Conservation (phyloP, 495 filamentous ascomycete species). For the Podospora appendiculata region DNA sequence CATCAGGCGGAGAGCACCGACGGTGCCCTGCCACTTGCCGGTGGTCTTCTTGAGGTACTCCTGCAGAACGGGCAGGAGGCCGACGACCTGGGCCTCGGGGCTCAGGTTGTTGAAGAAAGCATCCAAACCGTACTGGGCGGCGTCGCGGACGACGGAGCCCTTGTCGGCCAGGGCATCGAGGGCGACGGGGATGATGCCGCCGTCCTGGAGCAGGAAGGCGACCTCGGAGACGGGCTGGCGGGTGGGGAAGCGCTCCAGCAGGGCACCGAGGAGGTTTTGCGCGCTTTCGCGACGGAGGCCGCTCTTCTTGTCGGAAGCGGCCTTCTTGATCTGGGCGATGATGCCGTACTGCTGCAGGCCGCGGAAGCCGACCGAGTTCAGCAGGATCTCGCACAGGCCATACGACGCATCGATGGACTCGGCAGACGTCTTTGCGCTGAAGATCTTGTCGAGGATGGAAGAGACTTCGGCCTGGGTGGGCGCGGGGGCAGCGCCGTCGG, state of each 20-base stretch:
- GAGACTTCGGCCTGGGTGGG: conserved; percentile 67
- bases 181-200: conserved; percentile 60
- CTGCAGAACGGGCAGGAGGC: conserved; percentile 64
- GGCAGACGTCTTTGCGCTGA: conserved; percentile 74
- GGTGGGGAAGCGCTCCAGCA: conserved; percentile 82
- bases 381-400: conserved; percentile 67
- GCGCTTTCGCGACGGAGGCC: conserved; percentile 78
- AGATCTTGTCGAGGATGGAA: conserved; percentile 64
- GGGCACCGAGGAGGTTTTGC: conserved; percentile 87
- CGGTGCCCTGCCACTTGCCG: conserved; percentile 93
- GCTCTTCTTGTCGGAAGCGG: conserved; percentile 90
- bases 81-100: conserved; percentile 72
- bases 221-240: conserved; percentile 74
- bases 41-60: conserved; percentile 69
- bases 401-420: conserved; percentile 83
- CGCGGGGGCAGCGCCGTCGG: conserved; percentile 38
- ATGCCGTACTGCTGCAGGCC: conserved; percentile 70
- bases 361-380: conserved; percentile 69
- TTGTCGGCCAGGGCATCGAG: conserved; percentile 90
- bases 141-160: conserved; percentile 76
- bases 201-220: conserved; percentile 71
- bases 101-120: conserved; percentile 72
- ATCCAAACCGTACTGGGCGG: conserved; percentile 90
- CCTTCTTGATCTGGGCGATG: conserved; percentile 67
- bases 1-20: conserved; percentile 74